These are phyloP conservation scores for Microthyrium microscopicum DNA, from an alignment of 2,329 filamentous ascomycete species.

Conservation along the genomic window DNA sequence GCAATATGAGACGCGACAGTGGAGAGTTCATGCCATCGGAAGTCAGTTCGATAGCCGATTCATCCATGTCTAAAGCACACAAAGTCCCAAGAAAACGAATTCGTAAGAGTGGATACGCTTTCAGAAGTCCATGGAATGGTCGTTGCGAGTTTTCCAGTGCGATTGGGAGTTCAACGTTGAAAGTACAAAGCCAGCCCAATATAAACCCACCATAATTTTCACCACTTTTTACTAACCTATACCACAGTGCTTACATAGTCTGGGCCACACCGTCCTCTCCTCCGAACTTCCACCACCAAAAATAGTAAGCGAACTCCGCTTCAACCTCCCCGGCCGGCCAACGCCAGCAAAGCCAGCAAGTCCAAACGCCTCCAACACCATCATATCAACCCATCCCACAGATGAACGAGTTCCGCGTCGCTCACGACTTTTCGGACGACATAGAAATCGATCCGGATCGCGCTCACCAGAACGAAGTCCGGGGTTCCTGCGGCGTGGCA, in stretches of 20 bases:
- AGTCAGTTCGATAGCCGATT: no score
- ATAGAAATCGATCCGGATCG: background rate
- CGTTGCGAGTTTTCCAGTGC: constrained; percentile 74
- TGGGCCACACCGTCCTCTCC: constrained; percentile 30
- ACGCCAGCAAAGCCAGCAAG: constrained; percentile 17
- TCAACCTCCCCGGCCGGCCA: constrained; percentile 56
- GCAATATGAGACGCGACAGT: no score
- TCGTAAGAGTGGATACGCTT: constrained; percentile 51
- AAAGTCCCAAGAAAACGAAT: no score
- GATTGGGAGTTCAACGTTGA: constrained; percentile 54
- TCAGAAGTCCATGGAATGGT: constrained; percentile 74
- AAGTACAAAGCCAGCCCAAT: constrained; percentile 18
- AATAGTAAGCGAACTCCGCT: constrained; percentile 68
- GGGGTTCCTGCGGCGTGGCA: background rate
- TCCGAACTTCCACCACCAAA: constrained; percentile 18
- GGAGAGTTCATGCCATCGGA: no score
- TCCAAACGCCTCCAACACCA: background rate
- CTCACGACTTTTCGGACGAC: background rate
- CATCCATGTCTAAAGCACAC: no score
- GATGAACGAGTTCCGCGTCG: background rate
- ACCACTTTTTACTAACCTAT: constrained; percentile 9
- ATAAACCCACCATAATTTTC: constrained; percentile 12
- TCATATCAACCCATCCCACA: constrained; percentile 1
- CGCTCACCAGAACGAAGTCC: background rate
- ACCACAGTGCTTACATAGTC: constrained; percentile 47